A percentile compares a stretch with the other conserved stretches of the same genome.
phyloP scores from a whole-genome alignment of 495 filamentous ascomycete genomes.

The Bathelium albidoporum region DNA sequence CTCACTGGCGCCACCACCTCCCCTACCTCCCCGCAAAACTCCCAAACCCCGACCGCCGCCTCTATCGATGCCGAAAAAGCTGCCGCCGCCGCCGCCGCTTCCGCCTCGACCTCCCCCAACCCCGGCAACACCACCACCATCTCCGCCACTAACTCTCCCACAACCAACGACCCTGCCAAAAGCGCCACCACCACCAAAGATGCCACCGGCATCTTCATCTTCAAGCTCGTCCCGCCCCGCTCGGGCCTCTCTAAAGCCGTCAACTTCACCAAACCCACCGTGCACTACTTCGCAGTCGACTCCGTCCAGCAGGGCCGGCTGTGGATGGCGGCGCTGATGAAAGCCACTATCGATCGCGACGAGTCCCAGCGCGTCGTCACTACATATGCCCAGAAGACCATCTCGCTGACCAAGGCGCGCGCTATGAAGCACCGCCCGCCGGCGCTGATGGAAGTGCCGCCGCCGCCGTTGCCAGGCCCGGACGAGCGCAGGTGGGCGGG shows the following conservation, averaged over 20 bases:
- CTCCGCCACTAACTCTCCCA: no score
- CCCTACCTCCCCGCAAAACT: slow-evolving; percentile 59
- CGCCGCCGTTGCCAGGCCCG: no score
- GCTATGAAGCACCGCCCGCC: slow-evolving; percentile 79
- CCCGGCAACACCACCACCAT: slow-evolving; percentile 15
- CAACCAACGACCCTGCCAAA: no score
- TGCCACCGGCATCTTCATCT: slow-evolving; percentile 65
- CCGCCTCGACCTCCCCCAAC: slow-evolving; percentile 27
- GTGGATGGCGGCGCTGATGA: slow-evolving; percentile 99
- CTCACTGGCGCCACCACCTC: slow-evolving; percentile 76
- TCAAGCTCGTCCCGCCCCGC: slow-evolving; percentile 92
- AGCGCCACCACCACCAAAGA: slow-evolving; percentile 19
- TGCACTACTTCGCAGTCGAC: slow-evolving; percentile 95
- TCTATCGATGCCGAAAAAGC: slow-evolving; percentile 28
- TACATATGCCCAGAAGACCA: slow-evolving; percentile 92
- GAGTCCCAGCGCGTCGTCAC: slow-evolving; percentile 64
- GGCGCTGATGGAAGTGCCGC: slow-evolving; percentile 54
- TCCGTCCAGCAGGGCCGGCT: slow-evolving; percentile 75
- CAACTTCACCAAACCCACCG: slow-evolving; percentile 91
- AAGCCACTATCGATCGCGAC: slow-evolving; percentile 96
- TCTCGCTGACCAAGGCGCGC: slow-evolving; percentile 73
- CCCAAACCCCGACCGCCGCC: slow-evolving; percentile 46
- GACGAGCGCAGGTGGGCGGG: not conserved
- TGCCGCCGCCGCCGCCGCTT: slow-evolving; percentile 27
- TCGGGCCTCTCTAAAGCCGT: slow-evolving; percentile 80